Conservation (phyloP, 129 eudicot genomes). For the Ambrosia artemisiifolia region DNA sequence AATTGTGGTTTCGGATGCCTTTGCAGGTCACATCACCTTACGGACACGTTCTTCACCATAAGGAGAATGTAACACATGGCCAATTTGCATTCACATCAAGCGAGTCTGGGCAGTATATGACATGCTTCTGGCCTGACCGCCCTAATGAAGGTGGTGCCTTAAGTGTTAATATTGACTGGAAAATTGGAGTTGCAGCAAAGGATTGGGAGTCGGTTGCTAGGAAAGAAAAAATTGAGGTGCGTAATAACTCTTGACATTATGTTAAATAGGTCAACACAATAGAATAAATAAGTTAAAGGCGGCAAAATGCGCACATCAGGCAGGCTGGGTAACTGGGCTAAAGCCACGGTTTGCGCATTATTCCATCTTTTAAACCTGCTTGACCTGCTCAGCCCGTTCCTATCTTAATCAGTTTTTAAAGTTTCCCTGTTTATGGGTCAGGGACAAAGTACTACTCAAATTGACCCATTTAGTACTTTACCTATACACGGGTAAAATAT, state of each 20-base stretch:
- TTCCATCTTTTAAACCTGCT: background rate
- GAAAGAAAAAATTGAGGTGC: constrained; percentile 86
- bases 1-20: constrained; percentile 14
- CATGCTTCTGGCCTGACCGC: constrained; percentile 77
- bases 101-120: constrained; percentile 73
- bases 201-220: constrained; percentile 94
- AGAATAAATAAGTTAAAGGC: background rate
- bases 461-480: background rate
- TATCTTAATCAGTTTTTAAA: background rate
- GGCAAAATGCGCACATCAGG: background rate
- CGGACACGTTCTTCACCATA: constrained; percentile 67
- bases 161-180: constrained; percentile 89
- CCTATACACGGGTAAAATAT: background rate
- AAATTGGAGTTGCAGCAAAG: constrained; percentile 89
- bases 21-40: constrained; percentile 91
- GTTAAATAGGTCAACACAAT: background rate
- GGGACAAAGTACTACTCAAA: background rate
- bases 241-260: constrained; percentile 12
- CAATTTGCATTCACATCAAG: constrained; percentile 90
- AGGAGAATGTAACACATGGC: constrained; percentile 70
- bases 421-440: background rate
- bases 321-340: background rate
- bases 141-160: constrained; percentile 49
- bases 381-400: background rate
- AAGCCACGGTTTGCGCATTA: background rate